A percentile compares a stretch with the other conserved stretches of the same genome.
Evolutionary conservation across 306 rosid species (phyloP).

Genomic region (Quercus mongolica): DNA sequence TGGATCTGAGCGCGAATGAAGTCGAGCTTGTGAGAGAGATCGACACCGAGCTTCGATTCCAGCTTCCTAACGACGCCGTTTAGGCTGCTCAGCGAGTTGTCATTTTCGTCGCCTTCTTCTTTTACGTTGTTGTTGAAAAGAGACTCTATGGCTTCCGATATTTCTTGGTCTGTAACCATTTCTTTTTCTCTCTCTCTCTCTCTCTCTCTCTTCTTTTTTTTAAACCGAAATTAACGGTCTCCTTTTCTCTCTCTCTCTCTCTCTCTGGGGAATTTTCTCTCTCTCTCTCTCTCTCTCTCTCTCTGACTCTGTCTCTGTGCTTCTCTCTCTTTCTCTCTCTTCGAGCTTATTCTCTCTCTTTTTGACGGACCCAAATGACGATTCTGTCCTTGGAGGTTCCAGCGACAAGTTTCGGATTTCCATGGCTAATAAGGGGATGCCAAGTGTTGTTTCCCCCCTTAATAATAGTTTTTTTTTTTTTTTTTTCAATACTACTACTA

Average conservation of each 20-base stretch:
- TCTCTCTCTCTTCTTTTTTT: background rate
- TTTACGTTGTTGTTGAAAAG: slow-evolving; percentile 49
- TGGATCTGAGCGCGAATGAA: slow-evolving; percentile 65
- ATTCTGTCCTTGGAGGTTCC: background rate
- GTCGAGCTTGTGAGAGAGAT: slow-evolving; percentile 65
- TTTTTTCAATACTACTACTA: too few relatives aligned
- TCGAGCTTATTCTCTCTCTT: background rate
- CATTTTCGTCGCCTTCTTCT: background rate
- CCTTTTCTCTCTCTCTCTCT: slow-evolving; percentile 6
- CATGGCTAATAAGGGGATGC: too few relatives aligned
- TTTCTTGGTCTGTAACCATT: slow-evolving; percentile 73
- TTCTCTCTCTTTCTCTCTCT: slow-evolving; percentile 26
- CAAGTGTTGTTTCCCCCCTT: too few relatives aligned
- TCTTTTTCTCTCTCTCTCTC: background rate
- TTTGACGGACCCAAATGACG: slow-evolving; percentile 19
- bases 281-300: slow-evolving; percentile 17
- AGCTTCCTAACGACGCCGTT: slow-evolving; percentile 62
- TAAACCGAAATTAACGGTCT: slow-evolving; percentile 38
- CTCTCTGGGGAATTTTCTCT: background rate
- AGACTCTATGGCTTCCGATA: slow-evolving; percentile 54
- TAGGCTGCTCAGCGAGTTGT: slow-evolving; percentile 30
- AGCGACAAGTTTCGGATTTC: background rate
- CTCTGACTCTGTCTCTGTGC: slow-evolving; percentile 8
- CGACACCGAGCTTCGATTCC: slow-evolving; percentile 60
- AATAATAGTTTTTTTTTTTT: too few relatives aligned